phyloP scores from a whole-genome alignment of 2,329 filamentous ascomycete species.

The Nigrograna mackinnonii region DNA sequence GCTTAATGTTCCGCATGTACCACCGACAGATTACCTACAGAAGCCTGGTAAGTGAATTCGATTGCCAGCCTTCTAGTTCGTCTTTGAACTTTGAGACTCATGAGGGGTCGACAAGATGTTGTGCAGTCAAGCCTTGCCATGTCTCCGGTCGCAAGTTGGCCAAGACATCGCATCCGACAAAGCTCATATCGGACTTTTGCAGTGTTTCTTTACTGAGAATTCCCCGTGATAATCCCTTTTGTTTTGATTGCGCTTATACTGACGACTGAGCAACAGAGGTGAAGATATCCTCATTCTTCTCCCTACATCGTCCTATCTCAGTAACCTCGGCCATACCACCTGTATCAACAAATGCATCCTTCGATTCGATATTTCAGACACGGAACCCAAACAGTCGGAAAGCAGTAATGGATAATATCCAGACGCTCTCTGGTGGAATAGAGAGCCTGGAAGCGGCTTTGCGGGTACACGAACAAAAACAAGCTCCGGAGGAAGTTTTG shows the following conservation, averaged over 20 bases:
- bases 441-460: slow-evolving; percentile 40
- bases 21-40: slow-evolving; percentile 73
- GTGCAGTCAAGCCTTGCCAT: no score
- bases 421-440: slow-evolving; percentile 49
- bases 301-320: slow-evolving; percentile 90
- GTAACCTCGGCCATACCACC: slow-evolving; percentile 79
- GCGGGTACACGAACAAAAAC: slow-evolving; percentile 36
- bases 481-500: slow-evolving; percentile 42
- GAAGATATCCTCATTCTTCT: slow-evolving; percentile 90
- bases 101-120: no score
- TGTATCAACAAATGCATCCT: slow-evolving; percentile 71
- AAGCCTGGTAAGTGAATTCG: slow-evolving; percentile 67
- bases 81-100: no score
- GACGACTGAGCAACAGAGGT: slow-evolving; percentile 79
- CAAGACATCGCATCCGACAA: no score
- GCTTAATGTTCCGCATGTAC: slow-evolving; percentile 68
- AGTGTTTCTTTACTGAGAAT: no score
- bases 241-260: no score
- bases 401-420: slow-evolving; percentile 45
- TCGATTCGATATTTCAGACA: slow-evolving; percentile 78
- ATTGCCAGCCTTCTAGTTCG: no score
- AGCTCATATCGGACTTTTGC: no score
- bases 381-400: slow-evolving; percentile 57
- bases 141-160: no score
- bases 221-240: no score